A percentile compares a stretch with the other conserved stretches of the same genome.
These are phyloP conservation scores for Oryza australiensis DNA, from an alignment of 176 grass and related monocot genomes.

Conservation along the genomic window DNA sequence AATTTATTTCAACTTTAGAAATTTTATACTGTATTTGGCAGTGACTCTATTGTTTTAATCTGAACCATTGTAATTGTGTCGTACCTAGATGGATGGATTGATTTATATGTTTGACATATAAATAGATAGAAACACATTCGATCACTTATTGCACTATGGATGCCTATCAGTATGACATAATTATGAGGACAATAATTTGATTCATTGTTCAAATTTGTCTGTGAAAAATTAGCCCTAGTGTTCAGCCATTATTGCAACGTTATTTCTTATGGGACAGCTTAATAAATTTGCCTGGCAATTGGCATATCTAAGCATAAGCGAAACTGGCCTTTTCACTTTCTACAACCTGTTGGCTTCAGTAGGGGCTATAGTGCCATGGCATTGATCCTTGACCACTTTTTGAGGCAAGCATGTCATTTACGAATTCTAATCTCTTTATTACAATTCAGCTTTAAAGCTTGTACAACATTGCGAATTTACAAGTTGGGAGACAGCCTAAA, in stretches of 20 bases:
- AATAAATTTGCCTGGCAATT: neutral
- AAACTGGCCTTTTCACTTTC: conserved; percentile 9
- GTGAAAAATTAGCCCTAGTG: neutral
- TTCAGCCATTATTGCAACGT: neutral
- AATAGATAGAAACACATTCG: neutral
- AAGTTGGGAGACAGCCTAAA: conserved; percentile 24
- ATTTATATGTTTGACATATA: too few relatives aligned
- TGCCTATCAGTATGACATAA: neutral
- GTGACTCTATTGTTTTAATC: neutral
- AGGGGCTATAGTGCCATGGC: conserved; percentile 15
- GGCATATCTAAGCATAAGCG: neutral
- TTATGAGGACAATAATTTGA: conserved; percentile 30
- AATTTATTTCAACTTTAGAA: neutral
- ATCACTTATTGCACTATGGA: neutral
- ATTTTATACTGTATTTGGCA: neutral
- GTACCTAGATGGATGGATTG: neutral
- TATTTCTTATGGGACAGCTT: neutral
- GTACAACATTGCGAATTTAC: conserved; percentile 25
- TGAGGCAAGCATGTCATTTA: conserved; percentile 22
- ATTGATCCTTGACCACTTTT: conserved; percentile 26
- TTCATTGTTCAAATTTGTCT: conserved; percentile 2
- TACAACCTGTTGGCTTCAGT: conserved; percentile 30
- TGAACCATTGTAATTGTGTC: neutral
- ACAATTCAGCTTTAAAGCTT: conserved; percentile 9
- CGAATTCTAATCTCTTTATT: conserved; percentile 29